Conservation (phyloP, 768 basidiomycete species). For the Mycena rebaudengoi region DNA sequence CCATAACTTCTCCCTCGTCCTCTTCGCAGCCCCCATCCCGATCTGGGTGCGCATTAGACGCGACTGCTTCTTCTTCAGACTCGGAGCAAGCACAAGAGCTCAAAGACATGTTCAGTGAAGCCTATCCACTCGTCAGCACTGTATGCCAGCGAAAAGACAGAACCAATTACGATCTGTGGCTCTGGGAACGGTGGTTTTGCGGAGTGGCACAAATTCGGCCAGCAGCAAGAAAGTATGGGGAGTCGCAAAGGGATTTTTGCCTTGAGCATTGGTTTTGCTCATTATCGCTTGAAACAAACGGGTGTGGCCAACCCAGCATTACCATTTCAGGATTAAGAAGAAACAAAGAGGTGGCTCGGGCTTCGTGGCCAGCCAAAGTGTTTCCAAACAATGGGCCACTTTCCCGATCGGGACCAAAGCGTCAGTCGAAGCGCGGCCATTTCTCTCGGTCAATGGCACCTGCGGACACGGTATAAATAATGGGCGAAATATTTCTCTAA, state of each 20-base stretch:
- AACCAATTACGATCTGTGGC: too few relatives aligned
- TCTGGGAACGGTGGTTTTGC: too few relatives aligned
- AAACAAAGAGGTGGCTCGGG: conserved; percentile 12
- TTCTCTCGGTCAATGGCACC: conserved; percentile 6
- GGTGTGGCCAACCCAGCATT: background rate
- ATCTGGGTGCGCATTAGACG: too few relatives aligned
- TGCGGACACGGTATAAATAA: conserved; percentile 14
- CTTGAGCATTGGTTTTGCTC: background rate
- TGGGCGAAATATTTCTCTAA: background rate
- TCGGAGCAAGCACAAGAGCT: too few relatives aligned
- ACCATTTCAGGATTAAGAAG: background rate
- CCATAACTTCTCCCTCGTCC: too few relatives aligned
- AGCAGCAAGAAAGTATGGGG: background rate
- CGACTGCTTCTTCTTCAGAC: too few relatives aligned
- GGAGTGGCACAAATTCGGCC: too few relatives aligned
- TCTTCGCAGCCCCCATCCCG: too few relatives aligned
- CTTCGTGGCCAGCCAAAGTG: conserved; percentile 17
- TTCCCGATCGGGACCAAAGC: conserved; percentile 12
- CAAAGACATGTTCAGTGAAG: too few relatives aligned
- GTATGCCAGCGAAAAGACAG: too few relatives aligned
- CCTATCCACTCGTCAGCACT: too few relatives aligned
- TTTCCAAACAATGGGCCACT: conserved; percentile 12
- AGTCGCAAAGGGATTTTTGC: background rate
- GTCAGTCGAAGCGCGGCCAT: background rate
- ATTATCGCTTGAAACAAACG: background rate